Base-by-base conservation (phyloP, 2,329 filamentous ascomycete species). In the Colletotrichum filicis region DNA sequence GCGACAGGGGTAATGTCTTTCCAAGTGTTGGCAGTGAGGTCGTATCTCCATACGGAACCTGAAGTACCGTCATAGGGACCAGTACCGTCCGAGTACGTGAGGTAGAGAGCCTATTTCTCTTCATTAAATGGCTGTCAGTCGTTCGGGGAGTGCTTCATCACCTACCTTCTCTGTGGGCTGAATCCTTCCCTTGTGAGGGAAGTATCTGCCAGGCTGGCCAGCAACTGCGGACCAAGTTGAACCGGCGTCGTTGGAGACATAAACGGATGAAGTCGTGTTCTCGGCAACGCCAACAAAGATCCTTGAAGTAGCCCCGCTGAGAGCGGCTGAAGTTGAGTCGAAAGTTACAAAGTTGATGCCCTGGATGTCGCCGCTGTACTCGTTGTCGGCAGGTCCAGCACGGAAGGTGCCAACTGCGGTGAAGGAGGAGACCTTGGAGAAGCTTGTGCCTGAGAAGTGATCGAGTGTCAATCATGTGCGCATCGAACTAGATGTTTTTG, bases 231-330 rank as follows among this genome's bases (percentile, higher is more conserved):
- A 80, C 88, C 89, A 90, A 1, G 87, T 89, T 42, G 82, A 80
- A 3, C 89, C 89, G 1, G 87, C 88, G 67, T 91, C 85, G 12
- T 84, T 84, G 16, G 87, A 87, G 1, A 89, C 85, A 74, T 88
- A 90, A 11, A 90, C 82, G 2, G 87, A 89, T 12, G 86, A 83
- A 2, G 86, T 87, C 22, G 76, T 82, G 68, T 86, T 88, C 75
- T 90, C 87, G 1, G 88, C 87, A 1, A 84, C 86, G 32, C 88
- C 89, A 5, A 90, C 87, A 72, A 90, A 90, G 75, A 91, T 90
- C 14, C 87, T 83, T 0, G 87, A 87, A 0, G 89, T 90, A 1
- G 87, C 85, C 0, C 87, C 87, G 16, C 82, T 81, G 1, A 79
- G 79, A 0, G 80, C 79, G 0, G 79, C 79, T 0, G 88, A 89